Evolutionary conservation across 2,329 filamentous ascomycete species (phyloP), one percentile per base, ranked within the genome.

Genomic region (Neonectria faginata): DNA sequence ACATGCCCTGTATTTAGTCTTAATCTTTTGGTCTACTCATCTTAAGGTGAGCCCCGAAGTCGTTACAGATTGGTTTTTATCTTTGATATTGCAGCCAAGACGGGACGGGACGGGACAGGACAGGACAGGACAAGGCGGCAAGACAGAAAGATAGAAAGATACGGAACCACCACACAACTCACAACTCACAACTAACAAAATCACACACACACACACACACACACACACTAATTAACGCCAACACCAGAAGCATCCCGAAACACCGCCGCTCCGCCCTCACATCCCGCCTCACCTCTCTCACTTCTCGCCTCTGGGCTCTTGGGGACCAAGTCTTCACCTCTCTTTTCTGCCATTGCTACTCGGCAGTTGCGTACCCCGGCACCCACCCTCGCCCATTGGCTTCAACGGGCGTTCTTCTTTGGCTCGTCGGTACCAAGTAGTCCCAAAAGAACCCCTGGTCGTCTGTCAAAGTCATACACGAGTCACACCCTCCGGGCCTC

Each of bases 401-500:
- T 45, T 12, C 12, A 12, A 22, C 42, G 18, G 45, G 25, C 25
- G 5, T 9, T 25, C 47, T 50, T 3, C 47, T 16, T 29, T n/a
- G 36, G 14, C 36, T n/a, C 6, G 36, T 12, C 36, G 36, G 14
- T 16, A 39, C 36, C 14, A 39, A 39, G 14, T n/a, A n/a, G 36
- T 6, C 36, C 16, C n/a, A 31, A 12, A 31, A 9, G 16, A 29
- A 5, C 29, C 47, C 47, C 27, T 50, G 25, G 22, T 12, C 25
- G 22, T 6, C 25, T 29, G 47, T 22, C 47, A 16, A 50, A 50
- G 25, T 50, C 47, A 50, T 31, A 50, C 47, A 50, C 18, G 27
- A 50, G 47, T 27, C 47, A 50, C 47, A 31, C 47, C 27, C 27
- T 50, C 47, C 18, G 29, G 47, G 36, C 36, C 36, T 39, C 14